Evolutionary conservation across 257 asterid species (phyloP), one percentile per base, ranked within the genome.

Genomic region (Ajuga chamaepitys): DNA sequence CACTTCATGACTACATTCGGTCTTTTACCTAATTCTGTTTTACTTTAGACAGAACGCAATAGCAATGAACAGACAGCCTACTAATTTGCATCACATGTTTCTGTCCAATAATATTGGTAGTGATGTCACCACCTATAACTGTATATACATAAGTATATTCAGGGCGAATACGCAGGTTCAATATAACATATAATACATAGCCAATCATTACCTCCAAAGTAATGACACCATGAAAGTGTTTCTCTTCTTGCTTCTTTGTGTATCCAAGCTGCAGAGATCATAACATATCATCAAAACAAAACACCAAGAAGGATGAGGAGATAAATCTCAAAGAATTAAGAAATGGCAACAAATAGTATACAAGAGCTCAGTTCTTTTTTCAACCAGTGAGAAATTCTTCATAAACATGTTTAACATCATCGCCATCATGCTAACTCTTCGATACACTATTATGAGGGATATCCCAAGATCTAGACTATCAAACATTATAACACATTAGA

Each of bases 211-310:
- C 98, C 98, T 93, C 98, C 79, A 93, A 84, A 45, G 87, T 87
- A 42, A 93, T 81, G 59, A 87, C 95, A 61, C 99, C 99, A 63
- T 96, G 97, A 63, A 89, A 93, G 73, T 86, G 94, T 4, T 84
- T 77, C 75, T 93, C 99, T 80, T 93, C 99, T 78, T 86, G 97
- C 67, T 88, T 90, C 76, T 93, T 89, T 21, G 99, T 93, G 83
- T 93, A 93, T 42, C 99, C 99, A 67, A 93, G 95, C 99, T 93
- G 92, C 67, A 85, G 35, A 55, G 64, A 14, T 74, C 28, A 25
- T 16, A 12, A 67, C 8, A 30, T 67, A 41, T 42, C 66, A 66
- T 21, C n/a, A 66, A 21, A 47, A 25, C 35, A 62, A 41, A 56
- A 14, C 20, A 41, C 35, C 55, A 70, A 45, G 32, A 68, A 26